Percentiles rank a stretch among this genome's conserved stretches.
phyloP scores from a whole-genome alignment of 2,329 filamentous ascomycete genomes.

The Diaporthe nobilis region DNA sequence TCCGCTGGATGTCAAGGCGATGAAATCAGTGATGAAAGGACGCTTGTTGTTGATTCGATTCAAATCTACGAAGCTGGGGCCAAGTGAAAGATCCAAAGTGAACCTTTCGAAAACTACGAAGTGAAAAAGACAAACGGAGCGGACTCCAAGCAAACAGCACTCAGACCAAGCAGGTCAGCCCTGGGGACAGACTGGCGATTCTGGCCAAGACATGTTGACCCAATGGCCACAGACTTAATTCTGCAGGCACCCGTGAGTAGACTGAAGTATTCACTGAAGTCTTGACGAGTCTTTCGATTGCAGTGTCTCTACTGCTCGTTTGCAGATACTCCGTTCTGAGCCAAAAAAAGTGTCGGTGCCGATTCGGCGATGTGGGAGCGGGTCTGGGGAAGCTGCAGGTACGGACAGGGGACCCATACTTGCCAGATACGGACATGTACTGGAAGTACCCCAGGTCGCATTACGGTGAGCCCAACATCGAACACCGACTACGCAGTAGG shows the following conservation, averaged over 20 bases:
- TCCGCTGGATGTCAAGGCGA: neutral
- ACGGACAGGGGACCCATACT: neutral
- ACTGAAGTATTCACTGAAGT: neutral
- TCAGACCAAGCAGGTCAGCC: neutral
- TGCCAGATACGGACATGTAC: neutral
- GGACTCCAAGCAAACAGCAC: neutral
- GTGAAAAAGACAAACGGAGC: constrained; percentile 6
- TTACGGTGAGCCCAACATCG: neutral
- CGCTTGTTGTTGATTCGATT: neutral
- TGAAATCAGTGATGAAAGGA: neutral
- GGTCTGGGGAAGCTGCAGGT: constrained; percentile 29
- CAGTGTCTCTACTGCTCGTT: constrained; percentile 7
- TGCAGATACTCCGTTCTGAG: neutral
- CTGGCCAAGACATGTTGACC: neutral
- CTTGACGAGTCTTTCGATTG: neutral
- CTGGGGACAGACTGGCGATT: neutral
- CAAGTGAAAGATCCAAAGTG: neutral
- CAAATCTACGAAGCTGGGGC: neutral
- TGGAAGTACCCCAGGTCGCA: neutral
- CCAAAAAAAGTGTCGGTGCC: constrained; percentile 7
- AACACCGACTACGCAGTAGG: neutral
- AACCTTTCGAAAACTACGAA: neutral
- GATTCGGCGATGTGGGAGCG: neutral
- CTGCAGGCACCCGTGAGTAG: neutral
- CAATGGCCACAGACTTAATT: neutral